These are phyloP conservation scores for Lentinus tigrinus DNA, from an alignment of 768 basidiomycete species.

Conservation along the genomic window DNA sequence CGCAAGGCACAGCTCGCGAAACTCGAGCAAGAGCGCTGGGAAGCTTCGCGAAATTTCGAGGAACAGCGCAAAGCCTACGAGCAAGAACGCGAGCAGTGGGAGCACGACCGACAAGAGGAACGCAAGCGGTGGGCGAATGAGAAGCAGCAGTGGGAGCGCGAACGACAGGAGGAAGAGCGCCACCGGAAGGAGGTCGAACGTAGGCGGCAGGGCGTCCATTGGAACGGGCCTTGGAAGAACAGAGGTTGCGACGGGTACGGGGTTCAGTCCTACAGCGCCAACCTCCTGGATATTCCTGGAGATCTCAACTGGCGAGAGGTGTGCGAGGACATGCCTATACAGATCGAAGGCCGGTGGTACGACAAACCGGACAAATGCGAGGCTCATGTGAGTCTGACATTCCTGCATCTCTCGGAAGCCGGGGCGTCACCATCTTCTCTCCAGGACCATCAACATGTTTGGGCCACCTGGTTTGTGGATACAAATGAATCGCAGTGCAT, in stretches of 20 bases:
- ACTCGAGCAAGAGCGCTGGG: no score
- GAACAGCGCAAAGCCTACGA: no score
- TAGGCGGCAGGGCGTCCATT: constrained; percentile 12
- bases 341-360: constrained; percentile 4
- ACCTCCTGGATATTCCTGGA: constrained; percentile 7
- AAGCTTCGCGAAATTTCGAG: no score
- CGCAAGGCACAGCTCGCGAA: no score
- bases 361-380: constrained; percentile 11
- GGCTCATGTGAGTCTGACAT: not conserved
- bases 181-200: constrained; percentile 4
- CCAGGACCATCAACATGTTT: not conserved
- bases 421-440: not conserved
- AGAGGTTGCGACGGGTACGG: constrained; percentile 15
- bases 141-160: not conserved
- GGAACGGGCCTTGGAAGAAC: constrained; percentile 8
- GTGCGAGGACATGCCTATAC: constrained; percentile 16
- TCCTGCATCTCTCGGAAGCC: not conserved
- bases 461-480: constrained; percentile 8
- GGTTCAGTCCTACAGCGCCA: constrained; percentile 18
- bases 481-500: constrained; percentile 4
- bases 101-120: no score
- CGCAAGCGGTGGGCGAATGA: constrained; percentile 8
- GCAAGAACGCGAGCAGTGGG: not conserved
- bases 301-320: constrained; percentile 12
- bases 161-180: not conserved